phyloP scores from a whole-genome alignment of 805 yeast genomes.

The Zygoascus biomembranicola region DNA sequence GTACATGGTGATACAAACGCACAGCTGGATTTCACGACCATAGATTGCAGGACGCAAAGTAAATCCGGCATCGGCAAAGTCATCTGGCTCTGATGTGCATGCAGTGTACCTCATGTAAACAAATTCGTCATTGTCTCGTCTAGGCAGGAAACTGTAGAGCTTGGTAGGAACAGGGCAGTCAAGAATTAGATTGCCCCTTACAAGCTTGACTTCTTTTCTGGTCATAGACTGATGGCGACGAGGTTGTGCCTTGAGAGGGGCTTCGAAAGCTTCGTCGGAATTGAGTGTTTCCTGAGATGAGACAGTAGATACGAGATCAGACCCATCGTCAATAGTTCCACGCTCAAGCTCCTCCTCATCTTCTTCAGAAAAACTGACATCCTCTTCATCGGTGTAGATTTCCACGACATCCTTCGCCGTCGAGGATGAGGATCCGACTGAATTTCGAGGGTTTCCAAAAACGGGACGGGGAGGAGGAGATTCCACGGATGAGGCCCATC shows the following conservation, averaged over 20 bases:
- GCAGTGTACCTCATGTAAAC: conserved; percentile 97
- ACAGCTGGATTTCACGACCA: conserved; percentile 86
- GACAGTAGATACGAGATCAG: conserved; percentile 4
- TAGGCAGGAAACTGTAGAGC: conserved; percentile 71
- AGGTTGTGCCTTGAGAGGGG: conserved; percentile 34
- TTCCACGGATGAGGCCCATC: conserved; percentile 6
- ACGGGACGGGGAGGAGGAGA: conserved; percentile 11
- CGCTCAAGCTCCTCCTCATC: conserved; percentile 11
- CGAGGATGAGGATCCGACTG: not conserved
- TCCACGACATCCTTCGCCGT: conserved; percentile 7
- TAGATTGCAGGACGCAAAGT: conserved; percentile 77
- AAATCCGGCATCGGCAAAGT: conserved; percentile 71
- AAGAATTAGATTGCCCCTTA: conserved; percentile 73
- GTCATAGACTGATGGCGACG: conserved; percentile 60
- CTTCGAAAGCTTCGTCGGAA: conserved; percentile 18
- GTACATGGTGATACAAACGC: conserved; percentile 93
- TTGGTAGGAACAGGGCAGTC: conserved; percentile 95
- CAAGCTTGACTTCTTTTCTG: conserved; percentile 66
- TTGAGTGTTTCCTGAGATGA: conserved; percentile 16
- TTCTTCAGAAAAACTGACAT: conserved; percentile 8
- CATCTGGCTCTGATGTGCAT: conserved; percentile 88
- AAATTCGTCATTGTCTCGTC: conserved; percentile 86
- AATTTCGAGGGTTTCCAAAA: not conserved
- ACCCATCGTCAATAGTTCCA: conserved; percentile 9
- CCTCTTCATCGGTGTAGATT: conserved; percentile 11